phyloP scores from a whole-genome alignment of 2,329 filamentous ascomycete genomes.

The Ramularia endophylla region DNA sequence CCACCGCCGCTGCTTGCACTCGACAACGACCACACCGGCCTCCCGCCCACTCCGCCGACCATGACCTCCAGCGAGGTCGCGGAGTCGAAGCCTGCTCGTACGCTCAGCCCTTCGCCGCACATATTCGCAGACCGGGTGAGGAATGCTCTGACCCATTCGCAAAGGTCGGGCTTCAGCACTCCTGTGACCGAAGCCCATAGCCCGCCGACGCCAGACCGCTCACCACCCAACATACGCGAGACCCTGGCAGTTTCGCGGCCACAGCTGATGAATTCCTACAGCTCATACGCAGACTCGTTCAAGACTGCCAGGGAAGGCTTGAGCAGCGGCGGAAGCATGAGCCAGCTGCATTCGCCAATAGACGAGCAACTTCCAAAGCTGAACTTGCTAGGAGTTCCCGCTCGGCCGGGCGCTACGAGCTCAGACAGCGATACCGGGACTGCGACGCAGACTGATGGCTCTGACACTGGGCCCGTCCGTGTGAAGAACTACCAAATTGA shows the following conservation, averaged over 20 bases:
- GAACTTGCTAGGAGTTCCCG: not conserved
- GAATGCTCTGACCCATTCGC: conserved; percentile 32
- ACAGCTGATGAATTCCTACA: conserved; percentile 19
- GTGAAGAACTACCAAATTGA: conserved; percentile 18
- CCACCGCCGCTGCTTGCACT: conserved; percentile 9
- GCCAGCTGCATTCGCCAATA: conserved; percentile 11
- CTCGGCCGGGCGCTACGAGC: conserved; percentile 4
- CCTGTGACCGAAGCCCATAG: conserved; percentile 34
- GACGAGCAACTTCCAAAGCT: not conserved
- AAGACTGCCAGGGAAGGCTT: conserved; percentile 41
- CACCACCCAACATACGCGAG: conserved; percentile 26
- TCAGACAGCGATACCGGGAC: conserved; percentile 5
- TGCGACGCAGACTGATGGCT: conserved; percentile 3
- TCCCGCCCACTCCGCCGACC: conserved; percentile 43
- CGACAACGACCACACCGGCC: conserved; percentile 23
- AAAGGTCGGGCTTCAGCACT: conserved; percentile 36
- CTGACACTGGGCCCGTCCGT: conserved; percentile 1
- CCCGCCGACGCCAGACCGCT: conserved; percentile 32
- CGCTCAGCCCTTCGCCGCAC: conserved; percentile 37
- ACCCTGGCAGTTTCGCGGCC: conserved; percentile 18
- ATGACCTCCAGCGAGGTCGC: conserved; percentile 24
- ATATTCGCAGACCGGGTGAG: conserved; percentile 37
- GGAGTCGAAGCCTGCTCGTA: conserved; percentile 24
- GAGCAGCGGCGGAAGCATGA: conserved; percentile 25
- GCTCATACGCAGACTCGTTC: conserved; percentile 44